Conservation (phyloP, 768 basidiomycete genomes). For the Boletellus ananiceps region DNA sequence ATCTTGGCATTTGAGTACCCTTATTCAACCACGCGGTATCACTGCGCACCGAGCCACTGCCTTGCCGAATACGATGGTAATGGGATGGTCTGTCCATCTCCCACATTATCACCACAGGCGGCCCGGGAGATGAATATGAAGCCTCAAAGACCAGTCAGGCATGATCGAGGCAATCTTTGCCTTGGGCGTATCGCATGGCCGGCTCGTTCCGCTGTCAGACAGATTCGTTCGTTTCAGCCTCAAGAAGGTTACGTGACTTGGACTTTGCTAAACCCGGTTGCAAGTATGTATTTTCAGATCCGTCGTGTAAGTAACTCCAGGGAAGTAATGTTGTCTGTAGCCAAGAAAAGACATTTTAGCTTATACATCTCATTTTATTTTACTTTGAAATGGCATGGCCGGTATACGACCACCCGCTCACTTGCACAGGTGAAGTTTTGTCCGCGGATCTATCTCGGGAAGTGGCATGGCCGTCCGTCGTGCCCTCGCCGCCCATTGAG, state of each 20-base stretch:
- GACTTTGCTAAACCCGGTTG: conserved; percentile 1
- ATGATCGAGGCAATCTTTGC: not conserved
- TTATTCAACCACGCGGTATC: not conserved
- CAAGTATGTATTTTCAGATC: not conserved
- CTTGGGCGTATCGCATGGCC: conserved; percentile 21
- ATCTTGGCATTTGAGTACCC: conserved; percentile 4
- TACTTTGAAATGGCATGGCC: not conserved
- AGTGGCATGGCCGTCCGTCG: not conserved
- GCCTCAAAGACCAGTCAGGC: conserved; percentile 49
- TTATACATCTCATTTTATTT: not conserved
- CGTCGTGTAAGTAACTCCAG: not conserved
- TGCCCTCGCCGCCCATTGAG: not conserved
- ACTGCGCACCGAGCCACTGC: conserved; percentile 20
- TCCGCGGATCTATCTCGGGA: not conserved
- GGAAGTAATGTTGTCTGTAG: not conserved
- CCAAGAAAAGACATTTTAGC: not conserved
- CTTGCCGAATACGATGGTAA: conserved; percentile 32
- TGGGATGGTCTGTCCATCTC: conserved; percentile 26
- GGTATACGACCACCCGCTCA: too few species aligned
- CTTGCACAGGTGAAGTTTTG: not conserved
- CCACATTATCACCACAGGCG: conserved; percentile 38
- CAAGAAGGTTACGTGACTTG: conserved; percentile 6
- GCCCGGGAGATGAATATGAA: conserved; percentile 48
- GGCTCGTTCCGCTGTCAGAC: conserved; percentile 73
- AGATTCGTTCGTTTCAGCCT: conserved; percentile 8